Base-by-base conservation (phyloP, 768 basidiomycete species). In the Calvatia gigantea region DNA sequence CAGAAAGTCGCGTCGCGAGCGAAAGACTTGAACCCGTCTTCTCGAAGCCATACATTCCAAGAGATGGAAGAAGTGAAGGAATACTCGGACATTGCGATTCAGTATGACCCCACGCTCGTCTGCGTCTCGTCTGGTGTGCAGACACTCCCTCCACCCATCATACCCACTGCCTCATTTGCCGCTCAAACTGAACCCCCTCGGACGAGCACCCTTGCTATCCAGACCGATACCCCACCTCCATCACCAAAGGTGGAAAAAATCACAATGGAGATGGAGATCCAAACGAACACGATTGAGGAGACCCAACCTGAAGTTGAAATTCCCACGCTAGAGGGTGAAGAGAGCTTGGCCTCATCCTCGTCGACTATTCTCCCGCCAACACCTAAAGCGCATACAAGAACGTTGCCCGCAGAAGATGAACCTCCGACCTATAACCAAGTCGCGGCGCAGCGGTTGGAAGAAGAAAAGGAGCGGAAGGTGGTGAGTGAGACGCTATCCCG, bases 391-490 rank as follows among this genome's bases (percentile, higher is more conserved):
- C 69, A 69, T 21, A 49, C 66, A 23, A 54, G 61, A 12, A 8
- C 38, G 15, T 19, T 56, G n/a, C 39, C 53, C 17, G 73, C 75
- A 39, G 69, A 67, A 46, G 63, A 66, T 28, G 63, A 62, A 25
- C 90, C 91, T 0, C 91, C 91, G 0, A 82, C 89, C 1, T 91
- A 93, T 65, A 76, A 80, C 57, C 82, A 85, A 62, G 73, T 84
- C 38, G 71, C 81, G 17, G 75, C 74, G 29, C 76, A 84, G 58
- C 76, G 61, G 33, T 60, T 84, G 41, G 68, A 80, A 39, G 75
- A 75, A 55, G 75, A 77, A 57, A 70, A 73, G 61, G 77, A 83
- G 29, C 73, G 77, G 67, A 75, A 75, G 54, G 71, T 82, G 27
- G 80, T 82, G 2, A 72, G 77, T 17, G 86, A 84, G 49, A 75